phyloP scores from a whole-genome alignment of 139 green algal species.

The Diplosphaera chodatii region DNA sequence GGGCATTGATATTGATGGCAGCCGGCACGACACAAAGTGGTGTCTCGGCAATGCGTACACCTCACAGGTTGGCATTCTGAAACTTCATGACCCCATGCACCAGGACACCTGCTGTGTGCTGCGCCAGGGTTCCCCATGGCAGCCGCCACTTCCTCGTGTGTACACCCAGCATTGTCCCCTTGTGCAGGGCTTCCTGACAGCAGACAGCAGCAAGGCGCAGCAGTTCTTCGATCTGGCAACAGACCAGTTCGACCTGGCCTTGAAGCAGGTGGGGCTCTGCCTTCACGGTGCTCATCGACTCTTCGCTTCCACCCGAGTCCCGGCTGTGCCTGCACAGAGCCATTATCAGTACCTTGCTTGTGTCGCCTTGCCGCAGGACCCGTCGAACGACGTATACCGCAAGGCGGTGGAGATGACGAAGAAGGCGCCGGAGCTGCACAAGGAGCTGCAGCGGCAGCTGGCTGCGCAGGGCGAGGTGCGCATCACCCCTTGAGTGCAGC shows the following conservation, averaged over 20 bases:
- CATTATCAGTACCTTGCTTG: no score
- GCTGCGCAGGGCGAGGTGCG: slow-evolving; percentile 5
- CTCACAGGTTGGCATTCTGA: slow-evolving; percentile 23
- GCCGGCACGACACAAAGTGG: slow-evolving; percentile 84
- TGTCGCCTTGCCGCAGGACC: slow-evolving; percentile 82
- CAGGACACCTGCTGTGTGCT: no score
- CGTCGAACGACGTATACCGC: slow-evolving; percentile 85
- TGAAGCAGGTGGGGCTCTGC: no score
- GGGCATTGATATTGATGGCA: slow-evolving; percentile 67
- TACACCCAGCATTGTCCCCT: no score
- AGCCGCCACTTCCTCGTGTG: no score
- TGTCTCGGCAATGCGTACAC: slow-evolving; percentile 97
- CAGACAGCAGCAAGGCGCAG: slow-evolving; percentile 49
- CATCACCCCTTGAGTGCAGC: no score
- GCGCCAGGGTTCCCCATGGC: no score
- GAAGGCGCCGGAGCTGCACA: slow-evolving; percentile 80
- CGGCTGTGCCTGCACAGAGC: no score
- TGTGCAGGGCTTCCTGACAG: slow-evolving; percentile 72
- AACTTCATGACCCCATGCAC: no score
- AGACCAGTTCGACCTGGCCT: slow-evolving; percentile 71
- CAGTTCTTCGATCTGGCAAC: slow-evolving; percentile 77
- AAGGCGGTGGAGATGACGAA: slow-evolving; percentile 91
- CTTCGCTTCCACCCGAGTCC: no score
- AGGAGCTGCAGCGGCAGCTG: slow-evolving; percentile 84
- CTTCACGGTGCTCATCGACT: no score